These are phyloP conservation scores for Solanum bulbocastanum DNA, from an alignment of 257 asterid species.

Conservation along the genomic window DNA sequence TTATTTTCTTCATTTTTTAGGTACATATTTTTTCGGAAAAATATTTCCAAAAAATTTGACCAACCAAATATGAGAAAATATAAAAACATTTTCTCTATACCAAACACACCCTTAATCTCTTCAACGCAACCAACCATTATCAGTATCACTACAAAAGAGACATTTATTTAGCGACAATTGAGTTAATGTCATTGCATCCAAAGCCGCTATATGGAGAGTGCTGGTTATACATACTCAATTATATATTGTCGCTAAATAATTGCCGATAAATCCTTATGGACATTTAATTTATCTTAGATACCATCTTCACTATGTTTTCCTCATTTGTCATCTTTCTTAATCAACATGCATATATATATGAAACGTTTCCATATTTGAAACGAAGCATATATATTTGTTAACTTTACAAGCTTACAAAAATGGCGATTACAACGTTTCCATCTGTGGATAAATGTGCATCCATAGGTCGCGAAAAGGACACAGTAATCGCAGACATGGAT, in stretches of 20 bases:
- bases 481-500: conserved; percentile 58
- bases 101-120: neutral
- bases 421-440: conserved; percentile 27
- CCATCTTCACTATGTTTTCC: neutral
- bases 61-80: neutral
- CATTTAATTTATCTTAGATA: neutral
- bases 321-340: neutral
- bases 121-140: neutral
- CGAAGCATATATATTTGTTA: neutral
- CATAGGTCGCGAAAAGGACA: conserved; percentile 38
- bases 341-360: neutral
- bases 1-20: neutral
- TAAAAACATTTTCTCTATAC: neutral
- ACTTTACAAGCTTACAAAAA: neutral
- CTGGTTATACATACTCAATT: neutral
- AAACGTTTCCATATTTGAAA: no score
- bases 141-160: neutral
- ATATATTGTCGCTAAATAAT: no score
- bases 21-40: neutral
- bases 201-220: neutral
- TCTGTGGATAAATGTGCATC: conserved; percentile 34
- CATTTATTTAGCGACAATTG: no score
- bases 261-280: neutral
- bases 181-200: neutral
- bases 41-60: neutral